phyloP scores from a whole-genome alignment of 768 basidiomycete genomes.

The Saitozyma podzolica region DNA sequence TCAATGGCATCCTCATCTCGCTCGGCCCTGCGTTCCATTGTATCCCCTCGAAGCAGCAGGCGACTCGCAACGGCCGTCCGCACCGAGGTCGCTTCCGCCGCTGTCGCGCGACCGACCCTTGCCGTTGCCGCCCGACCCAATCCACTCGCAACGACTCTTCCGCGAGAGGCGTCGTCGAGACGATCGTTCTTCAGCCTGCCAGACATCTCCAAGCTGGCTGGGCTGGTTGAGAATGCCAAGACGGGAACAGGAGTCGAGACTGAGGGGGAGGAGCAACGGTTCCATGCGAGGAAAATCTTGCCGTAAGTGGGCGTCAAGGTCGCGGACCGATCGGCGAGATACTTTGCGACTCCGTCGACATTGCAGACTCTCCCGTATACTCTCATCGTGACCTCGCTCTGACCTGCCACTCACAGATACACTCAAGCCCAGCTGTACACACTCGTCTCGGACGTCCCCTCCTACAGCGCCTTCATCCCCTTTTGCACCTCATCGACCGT shows the following conservation, averaged over 20 bases:
- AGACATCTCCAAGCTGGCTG: conserved; percentile 40
- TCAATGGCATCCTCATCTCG: no score
- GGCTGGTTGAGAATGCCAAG: conserved; percentile 7
- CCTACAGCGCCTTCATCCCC: conserved; percentile 83
- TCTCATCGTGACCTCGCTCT: conserved; percentile 54
- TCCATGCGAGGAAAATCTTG: conserved; percentile 80
- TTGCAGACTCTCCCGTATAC: not conserved
- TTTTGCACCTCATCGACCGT: conserved; percentile 78
- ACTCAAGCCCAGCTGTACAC: conserved; percentile 73
- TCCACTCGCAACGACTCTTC: no score
- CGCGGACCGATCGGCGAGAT: not conserved
- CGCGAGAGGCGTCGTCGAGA: no score
- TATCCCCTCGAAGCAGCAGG: no score
- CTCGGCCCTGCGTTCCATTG: no score
- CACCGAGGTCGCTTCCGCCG: no score
- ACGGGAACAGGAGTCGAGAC: conserved; percentile 19
- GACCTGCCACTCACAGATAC: conserved; percentile 62
- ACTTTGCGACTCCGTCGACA: not conserved
- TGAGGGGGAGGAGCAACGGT: conserved; percentile 61
- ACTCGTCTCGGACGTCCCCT: conserved; percentile 81
- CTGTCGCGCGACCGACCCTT: no score
- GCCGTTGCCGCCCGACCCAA: no score
- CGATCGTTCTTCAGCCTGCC: conserved; percentile 43
- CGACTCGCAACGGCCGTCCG: no score
- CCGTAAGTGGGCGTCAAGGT: conserved; percentile 63